Percentiles rank a stretch among this genome's conserved stretches.
These are phyloP conservation scores for Amanita exitialis DNA, from an alignment of 768 basidiomycete species.

Conservation along the genomic window DNA sequence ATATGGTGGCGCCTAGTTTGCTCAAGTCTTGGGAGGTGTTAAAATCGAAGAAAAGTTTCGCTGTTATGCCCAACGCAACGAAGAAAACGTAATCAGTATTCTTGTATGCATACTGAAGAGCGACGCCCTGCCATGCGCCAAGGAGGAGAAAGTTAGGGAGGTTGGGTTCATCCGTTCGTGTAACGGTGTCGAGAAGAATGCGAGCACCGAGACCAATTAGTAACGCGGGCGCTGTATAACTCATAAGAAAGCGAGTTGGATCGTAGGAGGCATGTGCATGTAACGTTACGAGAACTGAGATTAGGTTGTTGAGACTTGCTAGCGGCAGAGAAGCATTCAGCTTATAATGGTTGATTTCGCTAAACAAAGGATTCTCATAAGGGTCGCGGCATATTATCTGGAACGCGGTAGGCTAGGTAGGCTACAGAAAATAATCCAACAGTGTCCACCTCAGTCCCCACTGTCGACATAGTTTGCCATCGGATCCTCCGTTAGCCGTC, in stretches of 20 bases:
- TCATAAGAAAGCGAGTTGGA: constrained; percentile 16
- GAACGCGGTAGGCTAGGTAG: not conserved
- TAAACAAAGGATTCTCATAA: not conserved
- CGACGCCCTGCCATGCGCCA: constrained; percentile 71
- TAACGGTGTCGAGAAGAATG: constrained; percentile 52
- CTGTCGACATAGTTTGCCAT: constrained; percentile 87
- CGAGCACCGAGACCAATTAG: constrained; percentile 69
- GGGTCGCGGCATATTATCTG: not conserved
- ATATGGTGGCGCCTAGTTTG: constrained; percentile 46
- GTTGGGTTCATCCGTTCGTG: constrained; percentile 33
- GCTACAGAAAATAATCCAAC: too few relatives aligned
- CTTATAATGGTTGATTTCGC: not conserved
- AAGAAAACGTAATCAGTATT: constrained; percentile 42
- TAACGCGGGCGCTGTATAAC: constrained; percentile 51
- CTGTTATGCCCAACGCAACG: constrained; percentile 46
- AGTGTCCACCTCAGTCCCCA: constrained; percentile 24
- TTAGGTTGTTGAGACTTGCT: not conserved
- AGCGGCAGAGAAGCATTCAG: not conserved
- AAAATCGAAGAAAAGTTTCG: constrained; percentile 60
- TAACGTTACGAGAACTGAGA: constrained; percentile 1
- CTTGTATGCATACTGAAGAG: constrained; percentile 56
- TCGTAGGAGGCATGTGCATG: constrained; percentile 3
- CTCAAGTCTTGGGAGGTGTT: constrained; percentile 39
- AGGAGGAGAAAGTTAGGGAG: constrained; percentile 53
- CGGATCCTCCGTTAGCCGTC: constrained; percentile 72